Evolutionary conservation across 2,329 filamentous ascomycete genomes (phyloP).

Genomic region (Fusarium tupiense): DNA sequence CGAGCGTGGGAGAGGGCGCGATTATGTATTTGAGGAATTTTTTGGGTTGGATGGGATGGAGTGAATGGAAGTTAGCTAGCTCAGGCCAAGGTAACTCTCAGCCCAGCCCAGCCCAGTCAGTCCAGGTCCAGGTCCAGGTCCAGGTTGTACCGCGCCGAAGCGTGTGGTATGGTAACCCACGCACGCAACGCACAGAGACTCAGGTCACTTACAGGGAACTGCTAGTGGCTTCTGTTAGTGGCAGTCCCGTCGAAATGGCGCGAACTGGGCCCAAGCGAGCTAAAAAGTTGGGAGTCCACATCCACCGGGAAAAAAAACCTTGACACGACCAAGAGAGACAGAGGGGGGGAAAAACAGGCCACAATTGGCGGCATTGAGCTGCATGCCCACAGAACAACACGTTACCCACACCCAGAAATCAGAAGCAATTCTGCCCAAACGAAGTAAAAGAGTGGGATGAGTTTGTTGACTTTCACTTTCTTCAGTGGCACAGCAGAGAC

Average conservation of each 20-base stretch:
- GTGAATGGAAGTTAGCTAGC: slow-evolving; percentile 10
- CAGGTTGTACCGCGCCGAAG: slow-evolving; percentile 33
- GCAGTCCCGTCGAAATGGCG: slow-evolving; percentile 25
- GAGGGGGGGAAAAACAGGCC: slow-evolving; percentile 23
- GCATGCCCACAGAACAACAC: slow-evolving; percentile 22
- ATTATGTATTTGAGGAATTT: slow-evolving; percentile 45
- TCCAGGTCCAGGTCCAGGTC: not conserved
- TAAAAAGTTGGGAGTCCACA: slow-evolving; percentile 21
- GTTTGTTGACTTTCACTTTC: not conserved
- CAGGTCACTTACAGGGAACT: slow-evolving; percentile 19
- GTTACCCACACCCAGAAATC: slow-evolving; percentile 20
- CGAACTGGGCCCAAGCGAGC: slow-evolving; percentile 25
- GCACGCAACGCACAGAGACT: not conserved
- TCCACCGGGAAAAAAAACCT: slow-evolving; percentile 16
- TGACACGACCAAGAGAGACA: slow-evolving; percentile 2
- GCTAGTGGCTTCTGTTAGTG: not conserved
- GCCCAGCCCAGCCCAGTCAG: not conserved
- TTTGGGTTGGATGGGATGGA: slow-evolving; percentile 12
- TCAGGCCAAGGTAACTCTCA: not conserved
- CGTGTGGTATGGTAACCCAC: slow-evolving; percentile 1
- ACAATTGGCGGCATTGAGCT: slow-evolving; percentile 18
- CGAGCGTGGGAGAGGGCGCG: slow-evolving; percentile 29
- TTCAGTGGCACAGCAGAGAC: slow-evolving; percentile 17
- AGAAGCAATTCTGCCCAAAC: slow-evolving; percentile 5
- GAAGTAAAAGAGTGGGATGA: slow-evolving; percentile 14